These are phyloP conservation scores for Asterella californica DNA, from an alignment of 225 moss, liverwort and hornwort species.

Conservation along the genomic window DNA sequence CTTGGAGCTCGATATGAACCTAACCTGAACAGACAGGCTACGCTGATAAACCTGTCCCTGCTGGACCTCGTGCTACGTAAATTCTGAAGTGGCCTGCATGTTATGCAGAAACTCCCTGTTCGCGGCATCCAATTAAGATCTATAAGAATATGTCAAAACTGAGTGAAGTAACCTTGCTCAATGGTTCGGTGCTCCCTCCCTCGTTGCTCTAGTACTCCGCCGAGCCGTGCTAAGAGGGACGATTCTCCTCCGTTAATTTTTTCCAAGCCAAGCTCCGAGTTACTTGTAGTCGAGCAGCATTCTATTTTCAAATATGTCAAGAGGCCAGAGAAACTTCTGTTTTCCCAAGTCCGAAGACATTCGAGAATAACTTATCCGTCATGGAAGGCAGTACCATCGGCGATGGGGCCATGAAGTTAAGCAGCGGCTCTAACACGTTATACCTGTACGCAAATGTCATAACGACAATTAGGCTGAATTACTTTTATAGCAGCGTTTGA, in stretches of 20 bases:
- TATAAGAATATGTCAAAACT: not conserved
- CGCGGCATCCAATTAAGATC: not conserved
- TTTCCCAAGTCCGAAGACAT: constrained; percentile 63
- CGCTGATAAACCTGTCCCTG: too few relatives aligned
- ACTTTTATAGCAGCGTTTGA: not conserved
- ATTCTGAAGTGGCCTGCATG: not conserved
- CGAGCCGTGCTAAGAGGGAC: not conserved
- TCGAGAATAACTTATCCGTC: constrained; percentile 69
- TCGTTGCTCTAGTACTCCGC: not conserved
- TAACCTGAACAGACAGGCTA: too few relatives aligned
- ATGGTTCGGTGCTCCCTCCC: not conserved
- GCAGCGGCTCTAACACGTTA: constrained; percentile 66
- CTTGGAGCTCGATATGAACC: too few relatives aligned
- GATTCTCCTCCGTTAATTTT: not conserved
- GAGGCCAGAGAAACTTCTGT: constrained; percentile 4
- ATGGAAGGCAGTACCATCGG: constrained; percentile 74
- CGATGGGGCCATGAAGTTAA: constrained; percentile 90
- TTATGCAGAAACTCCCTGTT: not conserved
- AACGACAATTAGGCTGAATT: too few relatives aligned
- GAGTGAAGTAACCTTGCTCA: not conserved
- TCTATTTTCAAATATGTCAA: not conserved
- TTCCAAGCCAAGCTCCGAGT: not conserved
- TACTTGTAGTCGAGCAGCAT: not conserved
- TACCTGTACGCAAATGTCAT: constrained; percentile 44
- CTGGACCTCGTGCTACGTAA: not conserved